These are phyloP conservation scores for Lactarius sp. DNA, from an alignment of 768 basidiomycete genomes.

Conservation along the genomic window DNA sequence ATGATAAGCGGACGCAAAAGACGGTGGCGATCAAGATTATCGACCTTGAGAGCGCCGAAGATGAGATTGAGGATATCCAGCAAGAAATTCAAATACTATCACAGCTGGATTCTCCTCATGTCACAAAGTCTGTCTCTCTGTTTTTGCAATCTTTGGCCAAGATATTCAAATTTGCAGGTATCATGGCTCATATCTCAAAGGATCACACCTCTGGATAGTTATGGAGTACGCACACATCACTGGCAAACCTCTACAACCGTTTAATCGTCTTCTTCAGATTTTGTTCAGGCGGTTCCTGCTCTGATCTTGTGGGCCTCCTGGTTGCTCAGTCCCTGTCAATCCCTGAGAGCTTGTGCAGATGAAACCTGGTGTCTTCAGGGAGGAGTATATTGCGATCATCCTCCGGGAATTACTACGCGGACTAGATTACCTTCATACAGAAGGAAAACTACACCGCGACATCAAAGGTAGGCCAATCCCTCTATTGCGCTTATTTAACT, in stretches of 20 bases:
- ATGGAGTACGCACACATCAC: constrained; percentile 66
- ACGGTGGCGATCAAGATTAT: constrained; percentile 99
- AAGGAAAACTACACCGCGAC: constrained; percentile 97
- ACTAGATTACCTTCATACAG: constrained; percentile 90
- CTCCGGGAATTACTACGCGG: constrained; percentile 87
- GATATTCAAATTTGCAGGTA: constrained; percentile 49
- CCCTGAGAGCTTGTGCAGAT: constrained; percentile 50
- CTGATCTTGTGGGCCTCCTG: constrained; percentile 69
- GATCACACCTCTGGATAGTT: constrained; percentile 96
- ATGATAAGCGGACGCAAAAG: constrained; percentile 91
- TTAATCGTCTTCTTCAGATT: constrained; percentile 48
- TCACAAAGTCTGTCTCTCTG: constrained; percentile 73
- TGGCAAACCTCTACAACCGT: neutral
- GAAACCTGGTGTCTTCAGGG: constrained; percentile 96
- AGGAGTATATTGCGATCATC: constrained; percentile 99
- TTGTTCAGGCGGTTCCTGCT: constrained; percentile 97
- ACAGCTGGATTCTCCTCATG: constrained; percentile 91
- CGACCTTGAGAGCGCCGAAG: constrained; percentile 97
- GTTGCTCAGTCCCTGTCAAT: constrained; percentile 21
- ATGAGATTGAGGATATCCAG: constrained; percentile 99
- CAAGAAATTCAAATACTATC: constrained; percentile 98
- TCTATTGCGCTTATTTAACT: neutral
- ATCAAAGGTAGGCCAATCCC: constrained; percentile 72
- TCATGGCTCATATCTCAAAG: constrained; percentile 94
- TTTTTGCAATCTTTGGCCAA: constrained; percentile 26